Evolutionary conservation across 208 protist species (phyloP).

Genomic region (Sergeia podlipaevii): DNA sequence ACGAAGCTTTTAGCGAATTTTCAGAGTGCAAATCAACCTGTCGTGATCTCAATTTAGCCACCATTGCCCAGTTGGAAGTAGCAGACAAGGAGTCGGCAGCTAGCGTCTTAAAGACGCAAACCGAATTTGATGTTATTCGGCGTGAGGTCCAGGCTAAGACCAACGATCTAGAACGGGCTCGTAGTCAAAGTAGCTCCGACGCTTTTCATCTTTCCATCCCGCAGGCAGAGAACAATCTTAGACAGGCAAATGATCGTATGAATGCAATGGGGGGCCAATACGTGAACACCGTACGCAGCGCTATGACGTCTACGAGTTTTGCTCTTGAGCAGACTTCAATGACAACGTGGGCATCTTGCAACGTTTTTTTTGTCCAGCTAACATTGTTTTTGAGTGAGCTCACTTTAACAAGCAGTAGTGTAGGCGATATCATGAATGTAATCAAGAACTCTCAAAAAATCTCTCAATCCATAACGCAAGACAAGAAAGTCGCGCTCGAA

Average conservation of each 20-base stretch:
- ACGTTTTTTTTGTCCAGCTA: constrained; percentile 67
- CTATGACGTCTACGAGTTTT: constrained; percentile 46
- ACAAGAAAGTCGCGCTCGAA: constrained; percentile 23
- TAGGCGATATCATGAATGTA: constrained; percentile 23
- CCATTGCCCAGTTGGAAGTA: constrained; percentile 33
- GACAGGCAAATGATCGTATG: constrained; percentile 18
- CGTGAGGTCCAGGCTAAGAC: constrained; percentile 39
- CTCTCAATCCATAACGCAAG: constrained; percentile 44
- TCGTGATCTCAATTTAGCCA: constrained; percentile 21
- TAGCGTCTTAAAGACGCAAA: constrained; percentile 27
- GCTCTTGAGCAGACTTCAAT: constrained; percentile 68
- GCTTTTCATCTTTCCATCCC: constrained; percentile 13
- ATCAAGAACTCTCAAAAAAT: constrained; percentile 63
- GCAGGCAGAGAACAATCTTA: constrained; percentile 20
- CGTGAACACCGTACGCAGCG: constrained; percentile 23
- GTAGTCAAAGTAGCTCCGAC: neutral
- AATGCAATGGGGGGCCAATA: constrained; percentile 26
- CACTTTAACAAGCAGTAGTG: constrained; percentile 4
- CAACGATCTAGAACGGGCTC: constrained; percentile 10
- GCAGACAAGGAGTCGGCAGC: constrained; percentile 19
- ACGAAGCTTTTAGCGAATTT: constrained; percentile 24
- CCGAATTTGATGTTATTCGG: constrained; percentile 46
- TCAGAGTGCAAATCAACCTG: constrained; percentile 19
- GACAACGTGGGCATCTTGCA: constrained; percentile 57
- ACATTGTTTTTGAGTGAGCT: constrained; percentile 34